phyloP scores from a whole-genome alignment of 1,284 basidiomycete genomes.

The Trichosporon faecale region DNA sequence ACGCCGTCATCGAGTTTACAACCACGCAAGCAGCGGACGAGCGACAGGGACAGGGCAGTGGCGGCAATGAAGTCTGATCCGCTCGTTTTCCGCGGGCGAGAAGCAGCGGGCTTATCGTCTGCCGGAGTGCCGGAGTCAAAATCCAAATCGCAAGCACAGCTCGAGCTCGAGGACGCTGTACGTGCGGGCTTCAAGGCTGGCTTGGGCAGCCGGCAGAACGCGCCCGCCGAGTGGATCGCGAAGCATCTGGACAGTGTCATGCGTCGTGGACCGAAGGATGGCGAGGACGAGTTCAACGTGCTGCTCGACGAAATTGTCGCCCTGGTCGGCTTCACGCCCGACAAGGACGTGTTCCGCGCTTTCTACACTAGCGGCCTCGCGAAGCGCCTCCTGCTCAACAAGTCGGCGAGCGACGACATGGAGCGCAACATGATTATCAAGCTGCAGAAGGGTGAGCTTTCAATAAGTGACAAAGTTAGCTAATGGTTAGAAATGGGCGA shows the following conservation, averaged over 20 bases:
- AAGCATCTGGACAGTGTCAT: constrained; percentile 86
- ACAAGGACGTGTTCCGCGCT: constrained; percentile 89
- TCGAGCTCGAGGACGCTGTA: constrained; percentile 51
- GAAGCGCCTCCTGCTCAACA: constrained; percentile 79
- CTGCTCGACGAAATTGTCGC: constrained; percentile 72
- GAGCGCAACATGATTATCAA: constrained; percentile 85
- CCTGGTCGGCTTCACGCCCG: constrained; percentile 78
- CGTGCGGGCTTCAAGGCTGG: constrained; percentile 74
- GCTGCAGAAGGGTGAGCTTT: constrained; percentile 73
- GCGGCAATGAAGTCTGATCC: no score
- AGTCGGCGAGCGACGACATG: constrained; percentile 85
- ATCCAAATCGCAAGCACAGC: constrained; percentile 18
- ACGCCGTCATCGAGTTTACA: not conserved
- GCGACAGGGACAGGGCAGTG: no score
- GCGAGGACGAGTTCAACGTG: constrained; percentile 63
- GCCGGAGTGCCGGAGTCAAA: not conserved
- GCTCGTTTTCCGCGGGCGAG: not conserved
- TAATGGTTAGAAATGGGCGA: constrained; percentile 50
- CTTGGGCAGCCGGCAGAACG: constrained; percentile 76
- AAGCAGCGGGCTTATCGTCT: not conserved
- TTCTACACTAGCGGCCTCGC: constrained; percentile 90
- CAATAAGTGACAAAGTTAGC: not conserved
- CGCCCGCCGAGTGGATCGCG: constrained; percentile 92
- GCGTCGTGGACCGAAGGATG: constrained; percentile 59
- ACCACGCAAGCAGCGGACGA: not conserved